These are phyloP conservation scores for Epichloe hybrida DNA, from an alignment of 2,329 filamentous ascomycete genomes.

Conservation along the genomic window DNA sequence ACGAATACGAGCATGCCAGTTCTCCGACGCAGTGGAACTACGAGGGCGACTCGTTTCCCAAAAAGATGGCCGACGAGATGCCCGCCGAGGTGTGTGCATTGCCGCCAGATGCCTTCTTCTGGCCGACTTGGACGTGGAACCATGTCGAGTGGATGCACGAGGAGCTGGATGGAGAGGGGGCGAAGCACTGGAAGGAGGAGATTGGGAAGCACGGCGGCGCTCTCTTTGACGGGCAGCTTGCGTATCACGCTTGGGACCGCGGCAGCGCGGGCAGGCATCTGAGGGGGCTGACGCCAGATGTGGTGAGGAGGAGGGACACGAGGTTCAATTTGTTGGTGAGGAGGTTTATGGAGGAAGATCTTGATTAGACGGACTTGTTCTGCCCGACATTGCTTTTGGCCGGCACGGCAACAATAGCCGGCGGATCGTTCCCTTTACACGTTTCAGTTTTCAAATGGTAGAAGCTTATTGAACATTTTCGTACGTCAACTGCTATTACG, in stretches of 20 bases:
- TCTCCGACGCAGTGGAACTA: conserved; percentile 1
- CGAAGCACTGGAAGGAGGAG: conserved; percentile 2
- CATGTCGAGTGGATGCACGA: conserved; percentile 10
- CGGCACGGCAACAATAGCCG: too few relatives aligned
- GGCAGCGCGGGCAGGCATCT: conserved; percentile 3
- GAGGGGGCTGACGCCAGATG: conserved; percentile 1
- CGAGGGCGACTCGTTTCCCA: conserved; percentile 5
- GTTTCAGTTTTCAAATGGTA: too few relatives aligned
- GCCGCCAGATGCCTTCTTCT: conserved; percentile 8
- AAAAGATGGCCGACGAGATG: background rate
- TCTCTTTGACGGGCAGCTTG: conserved; percentile 8
- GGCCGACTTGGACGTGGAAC: conserved; percentile 8
- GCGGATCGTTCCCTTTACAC: too few relatives aligned
- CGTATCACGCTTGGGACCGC: conserved; percentile 9
- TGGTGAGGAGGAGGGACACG: conserved; percentile 6
- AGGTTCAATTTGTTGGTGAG: conserved; percentile 9
- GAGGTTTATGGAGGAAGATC: conserved; percentile 8
- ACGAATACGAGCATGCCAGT: conserved; percentile 1
- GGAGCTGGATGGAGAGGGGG: conserved; percentile 1
- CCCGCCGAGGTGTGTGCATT: conserved; percentile 6
- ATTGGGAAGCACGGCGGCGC: conserved; percentile 7
- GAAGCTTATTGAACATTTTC: too few relatives aligned
- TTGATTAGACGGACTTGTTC: background rate
- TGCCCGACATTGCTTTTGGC: too few relatives aligned
- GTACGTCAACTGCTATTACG: too few relatives aligned